A percentile compares a stretch with the other conserved stretches of the same genome.
These are phyloP conservation scores for Pseudoscleropodium purum DNA, from an alignment of 225 moss, liverwort and hornwort genomes.

Conservation along the genomic window DNA sequence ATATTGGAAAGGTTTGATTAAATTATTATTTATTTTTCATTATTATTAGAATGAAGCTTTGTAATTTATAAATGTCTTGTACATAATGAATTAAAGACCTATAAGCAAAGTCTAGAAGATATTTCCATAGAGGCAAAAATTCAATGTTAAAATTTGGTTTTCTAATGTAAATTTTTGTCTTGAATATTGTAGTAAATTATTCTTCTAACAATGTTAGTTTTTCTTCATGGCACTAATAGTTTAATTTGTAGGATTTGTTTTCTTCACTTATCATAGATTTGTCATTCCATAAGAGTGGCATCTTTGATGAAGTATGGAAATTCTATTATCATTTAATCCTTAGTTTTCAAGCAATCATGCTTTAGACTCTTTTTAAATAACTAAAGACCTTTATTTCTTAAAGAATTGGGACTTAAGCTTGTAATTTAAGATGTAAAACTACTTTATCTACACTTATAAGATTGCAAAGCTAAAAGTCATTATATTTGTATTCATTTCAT, in stretches of 20 bases:
- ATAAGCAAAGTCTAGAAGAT: accelerated
- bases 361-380: background rate
- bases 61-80: background rate
- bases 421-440: background rate
- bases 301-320: background rate
- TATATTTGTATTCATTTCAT: background rate
- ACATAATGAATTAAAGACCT: background rate
- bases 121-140: background rate
- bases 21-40: background rate
- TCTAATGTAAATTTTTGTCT: background rate
- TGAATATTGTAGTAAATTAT: background rate
- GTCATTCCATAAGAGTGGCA: background rate
- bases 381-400: too few relatives aligned
- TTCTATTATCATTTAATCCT: background rate
- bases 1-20: background rate
- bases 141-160: background rate
- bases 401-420: background rate
- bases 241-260: background rate
- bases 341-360: too few relatives aligned
- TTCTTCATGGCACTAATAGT: background rate
- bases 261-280: background rate
- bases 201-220: background rate
- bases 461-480: background rate
- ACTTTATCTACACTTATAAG: too few relatives aligned
- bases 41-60: background rate